Conservation (phyloP, 2,329 filamentous ascomycete genomes). For the Phialocephala subalpina region DNA sequence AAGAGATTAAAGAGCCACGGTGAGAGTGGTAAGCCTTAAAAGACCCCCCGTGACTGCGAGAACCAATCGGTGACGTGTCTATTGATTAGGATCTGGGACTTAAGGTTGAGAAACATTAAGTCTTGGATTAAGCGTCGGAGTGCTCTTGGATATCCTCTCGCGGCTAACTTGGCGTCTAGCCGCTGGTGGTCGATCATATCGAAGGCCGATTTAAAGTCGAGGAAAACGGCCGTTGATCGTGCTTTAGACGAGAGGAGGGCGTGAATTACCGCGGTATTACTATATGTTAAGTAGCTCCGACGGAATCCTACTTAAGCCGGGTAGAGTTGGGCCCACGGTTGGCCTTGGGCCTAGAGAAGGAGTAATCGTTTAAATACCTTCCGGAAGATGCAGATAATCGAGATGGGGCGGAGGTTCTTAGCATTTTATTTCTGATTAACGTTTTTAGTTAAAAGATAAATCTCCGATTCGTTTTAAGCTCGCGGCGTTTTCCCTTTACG, state of each 20-base stretch:
- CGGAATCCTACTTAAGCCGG: neutral
- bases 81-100: conserved; percentile 8
- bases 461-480: neutral
- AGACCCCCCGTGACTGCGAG: neutral
- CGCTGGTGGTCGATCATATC: neutral
- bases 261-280: neutral
- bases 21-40: conserved; percentile 1
- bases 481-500: neutral
- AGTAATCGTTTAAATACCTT: neutral
- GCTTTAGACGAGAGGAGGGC: neutral
- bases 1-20: conserved; percentile 11
- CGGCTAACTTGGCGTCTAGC: neutral
- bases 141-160: neutral
- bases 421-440: neutral
- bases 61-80: neutral
- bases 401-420: neutral
- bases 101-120: conserved; percentile 12
- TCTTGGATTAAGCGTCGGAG: neutral
- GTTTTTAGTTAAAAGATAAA: neutral
- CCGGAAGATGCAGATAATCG: neutral
- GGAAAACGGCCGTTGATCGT: neutral
- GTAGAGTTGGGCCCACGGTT: neutral
- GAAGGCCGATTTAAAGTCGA: neutral
- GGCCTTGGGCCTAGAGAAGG: neutral
- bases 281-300: neutral